Evolutionary conservation across 768 basidiomycete species (phyloP).

Genomic region (Suillus hirtellus): DNA sequence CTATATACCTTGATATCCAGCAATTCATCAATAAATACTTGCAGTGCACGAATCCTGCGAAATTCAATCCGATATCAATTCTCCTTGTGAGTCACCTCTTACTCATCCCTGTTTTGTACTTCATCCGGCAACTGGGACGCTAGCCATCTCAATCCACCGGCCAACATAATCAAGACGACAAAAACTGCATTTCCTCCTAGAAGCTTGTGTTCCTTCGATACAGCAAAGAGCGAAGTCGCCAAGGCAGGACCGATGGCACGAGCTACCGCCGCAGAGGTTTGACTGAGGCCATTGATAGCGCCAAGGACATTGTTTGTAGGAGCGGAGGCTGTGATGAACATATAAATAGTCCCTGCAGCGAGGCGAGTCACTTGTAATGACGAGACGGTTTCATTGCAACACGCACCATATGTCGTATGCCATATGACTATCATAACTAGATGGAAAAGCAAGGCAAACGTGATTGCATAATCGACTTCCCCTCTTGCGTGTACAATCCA

Average conservation of each 20-base stretch:
- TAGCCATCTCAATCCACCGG: not conserved
- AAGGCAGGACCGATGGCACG: not conserved
- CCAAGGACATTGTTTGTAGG: not conserved
- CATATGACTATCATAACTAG: not conserved
- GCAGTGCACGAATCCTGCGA: no score
- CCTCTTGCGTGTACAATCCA: constrained; percentile 32
- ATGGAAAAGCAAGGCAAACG: not conserved
- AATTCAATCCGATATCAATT: no score
- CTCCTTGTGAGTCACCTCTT: not conserved
- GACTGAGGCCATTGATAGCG: not conserved
- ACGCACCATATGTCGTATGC: not conserved
- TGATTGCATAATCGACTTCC: constrained; percentile 15
- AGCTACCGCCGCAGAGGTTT: not conserved
- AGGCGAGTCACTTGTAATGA: not conserved
- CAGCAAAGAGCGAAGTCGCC: not conserved
- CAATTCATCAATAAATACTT: no score
- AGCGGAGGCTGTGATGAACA: not conserved
- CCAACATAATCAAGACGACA: not conserved
- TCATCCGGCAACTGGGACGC: not conserved
- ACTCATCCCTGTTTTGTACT: not conserved
- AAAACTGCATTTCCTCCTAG: not conserved
- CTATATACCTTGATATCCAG: no score
- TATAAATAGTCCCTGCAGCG: not conserved
- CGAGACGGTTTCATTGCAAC: not conserved
- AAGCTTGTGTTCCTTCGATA: not conserved